Evolutionary conservation across 2,329 filamentous ascomycete genomes (phyloP).

Genomic region (Ophiostoma novo-ulmi): DNA sequence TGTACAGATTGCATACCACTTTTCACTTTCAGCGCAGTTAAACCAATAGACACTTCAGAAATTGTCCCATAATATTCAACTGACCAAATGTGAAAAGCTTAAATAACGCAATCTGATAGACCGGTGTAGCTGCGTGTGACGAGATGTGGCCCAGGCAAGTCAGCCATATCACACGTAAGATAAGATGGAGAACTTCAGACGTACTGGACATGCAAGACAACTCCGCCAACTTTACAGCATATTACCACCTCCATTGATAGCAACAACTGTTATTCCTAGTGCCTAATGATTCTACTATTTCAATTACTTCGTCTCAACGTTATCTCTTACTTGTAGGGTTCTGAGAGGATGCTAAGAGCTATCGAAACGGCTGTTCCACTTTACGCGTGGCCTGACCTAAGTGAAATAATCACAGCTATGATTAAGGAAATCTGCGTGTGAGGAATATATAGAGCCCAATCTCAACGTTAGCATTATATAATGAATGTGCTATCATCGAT

Average conservation of each 20-base stretch:
- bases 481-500: background rate
- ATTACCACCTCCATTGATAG: background rate
- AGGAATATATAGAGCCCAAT: background rate
- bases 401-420: no score
- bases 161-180: background rate
- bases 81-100: no score
- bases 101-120: no score
- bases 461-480: background rate
- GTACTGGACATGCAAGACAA: background rate
- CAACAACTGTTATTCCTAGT: background rate
- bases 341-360: background rate
- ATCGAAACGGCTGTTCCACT: conserved; percentile 5
- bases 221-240: background rate
- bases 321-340: background rate
- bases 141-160: background rate
- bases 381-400: background rate
- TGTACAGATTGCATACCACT: no score
- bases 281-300: background rate
- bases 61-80: no score
- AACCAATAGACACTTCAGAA: no score
- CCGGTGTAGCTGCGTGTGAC: no score
- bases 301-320: background rate
- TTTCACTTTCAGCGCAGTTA: no score
- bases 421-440: background rate
- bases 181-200: background rate